Base-by-base conservation (phyloP, 805 yeast genomes). In the Barnettozyma siamensis region DNA sequence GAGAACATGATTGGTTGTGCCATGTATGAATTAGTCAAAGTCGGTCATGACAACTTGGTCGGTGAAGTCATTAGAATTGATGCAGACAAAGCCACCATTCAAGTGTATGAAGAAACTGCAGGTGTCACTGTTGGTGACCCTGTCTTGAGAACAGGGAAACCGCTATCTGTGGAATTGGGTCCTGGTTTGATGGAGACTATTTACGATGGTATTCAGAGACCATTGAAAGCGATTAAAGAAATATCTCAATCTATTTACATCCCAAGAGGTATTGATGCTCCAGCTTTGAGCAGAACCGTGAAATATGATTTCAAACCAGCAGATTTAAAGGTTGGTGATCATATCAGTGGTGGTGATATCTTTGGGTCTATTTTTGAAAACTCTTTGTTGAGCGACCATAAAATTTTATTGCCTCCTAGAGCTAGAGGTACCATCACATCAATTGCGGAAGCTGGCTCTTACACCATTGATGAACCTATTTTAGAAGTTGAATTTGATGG, bases 51-150 rank as follows among this genome's bases (percentile, higher is more conserved):
- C 56, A 87, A 77, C 65, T 77, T 93, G 63, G 98, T 93, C 36
- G 99, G 99, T 64, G 99, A 93, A 69, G 97, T 93, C 51, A 93
- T 93, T 66, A 83, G 99, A 74, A 91, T 93, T 53, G 93, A 81
- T 60, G 94, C 80, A 50, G 99, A 93, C 64, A 91, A 89, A 69
- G 96, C 97, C 45, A 93, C 99, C 36, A 88, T 93, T 58, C 99
- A 93, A 75, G 99, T 93, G 43, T 93, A 93, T 66, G 99, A 93
- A 72, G 99, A 93, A 69, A 93, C 99, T 35, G 95, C 98, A 2
- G 99, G 99, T 71, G 93, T 93, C 44, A 91, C 97, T 35, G 98
- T 93, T 35, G 99, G 99, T 59, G 99, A 93, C 64, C 99, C 99
- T 3, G 99, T 93, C 40, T 71, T 87, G 58, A 83, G 99, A 72